Conservation (phyloP, 208 protist genomes). For the Trypanosoma grayi region DNA sequence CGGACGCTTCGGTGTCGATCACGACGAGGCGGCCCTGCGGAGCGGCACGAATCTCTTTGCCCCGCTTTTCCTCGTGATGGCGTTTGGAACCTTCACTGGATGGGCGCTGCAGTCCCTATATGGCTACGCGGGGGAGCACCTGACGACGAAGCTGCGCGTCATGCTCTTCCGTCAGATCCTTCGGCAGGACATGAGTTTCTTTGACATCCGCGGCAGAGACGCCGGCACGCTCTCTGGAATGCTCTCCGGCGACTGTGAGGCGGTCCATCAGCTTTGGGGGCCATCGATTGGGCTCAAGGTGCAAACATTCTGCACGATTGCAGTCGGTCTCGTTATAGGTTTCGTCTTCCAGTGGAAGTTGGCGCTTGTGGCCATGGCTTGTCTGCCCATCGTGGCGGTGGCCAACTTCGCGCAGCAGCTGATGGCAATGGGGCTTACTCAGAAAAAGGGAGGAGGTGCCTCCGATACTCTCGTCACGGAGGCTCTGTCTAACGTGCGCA, state of each 20-base stretch:
- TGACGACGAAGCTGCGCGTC: constrained; percentile 63
- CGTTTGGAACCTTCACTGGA: constrained; percentile 29
- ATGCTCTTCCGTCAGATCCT: constrained; percentile 70
- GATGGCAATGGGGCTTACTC: constrained; percentile 38
- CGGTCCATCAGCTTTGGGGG: constrained; percentile 73
- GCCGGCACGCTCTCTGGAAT: constrained; percentile 65
- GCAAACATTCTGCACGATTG: constrained; percentile 47
- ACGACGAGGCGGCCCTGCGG: constrained; percentile 31
- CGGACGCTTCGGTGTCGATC: constrained; percentile 26
- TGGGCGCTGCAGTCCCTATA: constrained; percentile 63
- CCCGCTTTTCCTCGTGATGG: constrained; percentile 50
- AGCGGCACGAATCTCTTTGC: constrained; percentile 41
- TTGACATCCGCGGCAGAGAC: constrained; percentile 70
- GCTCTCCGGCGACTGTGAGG: constrained; percentile 80
- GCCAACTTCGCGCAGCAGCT: constrained; percentile 35
- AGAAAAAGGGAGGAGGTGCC: constrained; percentile 37
- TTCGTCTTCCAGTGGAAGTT: constrained; percentile 77
- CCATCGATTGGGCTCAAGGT: constrained; percentile 58
- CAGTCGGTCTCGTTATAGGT: constrained; percentile 50
- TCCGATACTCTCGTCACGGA: constrained; percentile 67
- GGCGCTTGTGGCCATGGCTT: constrained; percentile 52
- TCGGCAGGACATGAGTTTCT: constrained; percentile 85
- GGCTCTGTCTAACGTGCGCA: constrained; percentile 69
- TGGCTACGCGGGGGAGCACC: constrained; percentile 66
- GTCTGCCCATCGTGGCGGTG: constrained; percentile 53